These are phyloP conservation scores for Trichoderma brevicompactum DNA, from an alignment of 2,329 filamentous ascomycete species.

Conservation along the genomic window DNA sequence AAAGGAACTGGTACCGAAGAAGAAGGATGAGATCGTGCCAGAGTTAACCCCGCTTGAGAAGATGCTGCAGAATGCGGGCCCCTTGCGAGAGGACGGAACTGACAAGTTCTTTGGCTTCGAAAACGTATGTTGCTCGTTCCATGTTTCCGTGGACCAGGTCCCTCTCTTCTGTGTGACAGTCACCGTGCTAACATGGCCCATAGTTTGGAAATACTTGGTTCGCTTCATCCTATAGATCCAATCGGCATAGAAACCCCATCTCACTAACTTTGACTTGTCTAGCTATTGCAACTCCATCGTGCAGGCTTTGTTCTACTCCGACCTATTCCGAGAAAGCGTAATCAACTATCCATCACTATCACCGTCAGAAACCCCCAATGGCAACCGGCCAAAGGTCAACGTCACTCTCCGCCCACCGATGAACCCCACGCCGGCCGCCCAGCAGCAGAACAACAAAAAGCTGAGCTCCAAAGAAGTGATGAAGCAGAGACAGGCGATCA, in stretches of 20 bases:
- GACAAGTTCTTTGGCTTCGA: conserved; percentile 99
- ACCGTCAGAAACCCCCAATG: conserved; percentile 70
- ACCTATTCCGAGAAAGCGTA: conserved; percentile 90
- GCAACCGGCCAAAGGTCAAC: conserved; percentile 58
- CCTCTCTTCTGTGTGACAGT: conserved; percentile 24
- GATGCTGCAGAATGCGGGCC: conserved; percentile 80
- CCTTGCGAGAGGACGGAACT: conserved; percentile 82
- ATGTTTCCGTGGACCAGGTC: not conserved
- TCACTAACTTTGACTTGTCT: conserved; percentile 29
- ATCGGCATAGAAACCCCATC: not conserved
- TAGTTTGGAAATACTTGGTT: conserved; percentile 99
- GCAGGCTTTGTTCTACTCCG: conserved; percentile 95
- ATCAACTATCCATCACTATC: conserved; percentile 83
- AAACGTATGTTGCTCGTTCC: conserved; percentile 69
- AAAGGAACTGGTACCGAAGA: conserved; percentile 56
- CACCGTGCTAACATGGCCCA: conserved; percentile 43
- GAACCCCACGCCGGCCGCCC: conserved; percentile 50
- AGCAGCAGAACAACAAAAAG: conserved; percentile 55
- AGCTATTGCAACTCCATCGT: conserved; percentile 99
- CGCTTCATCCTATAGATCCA: conserved; percentile 34
- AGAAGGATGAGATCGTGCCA: conserved; percentile 61
- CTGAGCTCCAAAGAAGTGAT: conserved; percentile 59
- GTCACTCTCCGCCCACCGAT: conserved; percentile 64
- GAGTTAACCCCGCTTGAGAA: conserved; percentile 68
- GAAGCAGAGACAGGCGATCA: conserved; percentile 60